Conservation (phyloP, 805 yeast genomes). For the Ogataea siamensis region DNA sequence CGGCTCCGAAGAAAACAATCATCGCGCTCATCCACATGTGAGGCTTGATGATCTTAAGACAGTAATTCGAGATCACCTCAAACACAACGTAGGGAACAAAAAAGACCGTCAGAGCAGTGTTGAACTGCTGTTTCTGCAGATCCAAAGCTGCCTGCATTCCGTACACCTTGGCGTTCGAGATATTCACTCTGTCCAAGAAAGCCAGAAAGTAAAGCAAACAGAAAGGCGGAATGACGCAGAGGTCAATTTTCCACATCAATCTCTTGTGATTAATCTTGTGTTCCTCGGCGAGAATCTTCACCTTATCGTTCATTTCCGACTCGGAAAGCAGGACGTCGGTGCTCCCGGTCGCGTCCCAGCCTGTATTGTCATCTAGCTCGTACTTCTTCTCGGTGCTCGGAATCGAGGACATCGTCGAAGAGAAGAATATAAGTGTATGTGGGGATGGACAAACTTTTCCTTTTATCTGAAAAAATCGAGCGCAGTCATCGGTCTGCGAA, state of each 20-base stretch:
- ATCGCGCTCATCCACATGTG: conserved; percentile 61
- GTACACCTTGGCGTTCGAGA: conserved; percentile 75
- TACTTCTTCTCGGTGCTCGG: conserved; percentile 21
- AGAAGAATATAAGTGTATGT: conserved; percentile 1
- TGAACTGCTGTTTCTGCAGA: conserved; percentile 57
- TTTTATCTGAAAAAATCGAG: neutral
- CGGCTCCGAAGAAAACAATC: conserved; percentile 61
- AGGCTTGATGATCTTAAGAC: conserved; percentile 58
- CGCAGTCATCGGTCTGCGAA: neutral
- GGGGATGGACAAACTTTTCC: neutral
- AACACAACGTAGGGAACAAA: conserved; percentile 68
- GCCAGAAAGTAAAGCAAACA: conserved; percentile 72
- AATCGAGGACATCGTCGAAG: conserved; percentile 15
- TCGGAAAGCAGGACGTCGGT: conserved; percentile 20
- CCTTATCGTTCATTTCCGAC: conserved; percentile 27
- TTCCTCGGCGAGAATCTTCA: conserved; percentile 40
- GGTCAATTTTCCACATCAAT: conserved; percentile 63
- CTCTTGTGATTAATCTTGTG: conserved; percentile 51
- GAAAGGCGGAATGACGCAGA: conserved; percentile 74
- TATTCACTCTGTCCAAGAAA: conserved; percentile 78
- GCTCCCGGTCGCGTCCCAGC: conserved; percentile 9
- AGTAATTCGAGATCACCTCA: conserved; percentile 63
- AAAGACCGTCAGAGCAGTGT: conserved; percentile 64
- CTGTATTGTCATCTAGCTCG: conserved; percentile 17
- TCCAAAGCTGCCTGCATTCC: conserved; percentile 58